phyloP scores from a whole-genome alignment of 2,329 filamentous ascomycete species.

The Escovopsis sp. region DNA sequence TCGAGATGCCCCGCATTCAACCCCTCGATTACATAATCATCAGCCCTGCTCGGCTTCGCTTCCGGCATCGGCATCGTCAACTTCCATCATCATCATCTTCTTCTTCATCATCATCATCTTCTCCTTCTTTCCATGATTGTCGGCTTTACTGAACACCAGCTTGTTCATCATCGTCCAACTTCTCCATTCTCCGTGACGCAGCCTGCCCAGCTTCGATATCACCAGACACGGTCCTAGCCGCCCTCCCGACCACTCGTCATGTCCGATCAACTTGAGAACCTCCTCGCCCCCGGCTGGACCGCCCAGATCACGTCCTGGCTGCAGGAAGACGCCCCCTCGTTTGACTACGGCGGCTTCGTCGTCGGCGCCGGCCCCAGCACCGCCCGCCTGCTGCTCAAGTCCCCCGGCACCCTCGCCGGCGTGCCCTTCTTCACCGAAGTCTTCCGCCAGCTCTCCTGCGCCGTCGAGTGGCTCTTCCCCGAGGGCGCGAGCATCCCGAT shows the following conservation, averaged over 20 bases:
- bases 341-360: constrained; percentile 95
- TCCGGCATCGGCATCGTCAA: not conserved
- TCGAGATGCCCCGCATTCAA: not conserved
- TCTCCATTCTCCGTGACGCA: no score
- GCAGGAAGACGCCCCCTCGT: constrained; percentile 87
- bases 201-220: not conserved
- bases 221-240: no score
- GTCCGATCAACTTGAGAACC: constrained; percentile 37
- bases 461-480: constrained; percentile 71
- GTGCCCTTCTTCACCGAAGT: constrained; percentile 93
- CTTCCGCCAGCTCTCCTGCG: constrained; percentile 77
- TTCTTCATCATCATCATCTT: no score
- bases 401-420: constrained; percentile 71
- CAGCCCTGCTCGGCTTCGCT: not conserved
- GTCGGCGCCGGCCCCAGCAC: constrained; percentile 57
- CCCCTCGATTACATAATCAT: not conserved
- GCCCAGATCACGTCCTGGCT: constrained; percentile 71
- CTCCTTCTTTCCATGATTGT: no score
- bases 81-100: not conserved
- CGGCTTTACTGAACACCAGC: no score
- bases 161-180: no score
- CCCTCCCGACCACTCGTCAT: no score
- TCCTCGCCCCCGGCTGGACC: constrained; percentile 79
- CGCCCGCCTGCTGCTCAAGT: constrained; percentile 55
- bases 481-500: constrained; percentile 60